Conservation (phyloP, 2,329 filamentous ascomycete genomes). For the Pseudogymnoascus sp. region DNA sequence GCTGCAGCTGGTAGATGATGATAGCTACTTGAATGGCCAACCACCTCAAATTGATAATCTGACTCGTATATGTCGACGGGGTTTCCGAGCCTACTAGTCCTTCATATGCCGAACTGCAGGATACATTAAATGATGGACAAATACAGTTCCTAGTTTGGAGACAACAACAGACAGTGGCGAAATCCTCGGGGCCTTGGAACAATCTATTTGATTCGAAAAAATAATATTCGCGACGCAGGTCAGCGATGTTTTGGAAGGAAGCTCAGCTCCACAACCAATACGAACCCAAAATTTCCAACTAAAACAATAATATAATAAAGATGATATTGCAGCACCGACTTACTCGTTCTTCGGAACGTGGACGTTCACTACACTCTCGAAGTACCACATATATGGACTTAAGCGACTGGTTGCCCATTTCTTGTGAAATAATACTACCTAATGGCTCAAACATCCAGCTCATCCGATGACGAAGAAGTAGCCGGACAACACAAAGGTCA, state of each 20-base stretch:
- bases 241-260: not conserved
- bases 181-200: not conserved
- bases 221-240: not conserved
- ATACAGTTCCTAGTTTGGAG: not conserved
- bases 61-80: not conserved
- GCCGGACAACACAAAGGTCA: constrained; percentile 13
- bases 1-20: not conserved
- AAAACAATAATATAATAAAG: not conserved
- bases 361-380: not conserved
- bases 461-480: constrained; percentile 7
- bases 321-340: not conserved
- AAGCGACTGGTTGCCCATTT: not conserved
- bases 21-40: not conserved
- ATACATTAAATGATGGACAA: not conserved
- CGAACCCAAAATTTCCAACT: not conserved
- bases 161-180: not conserved
- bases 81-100: not conserved
- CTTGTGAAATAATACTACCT: constrained; percentile 9
- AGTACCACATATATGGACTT: not conserved
- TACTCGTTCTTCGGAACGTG: not conserved
- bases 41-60: not conserved
- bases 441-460: constrained; percentile 9
- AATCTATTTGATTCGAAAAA: not conserved
- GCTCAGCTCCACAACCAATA: not conserved
- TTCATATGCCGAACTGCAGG: not conserved